Percentiles rank a stretch among this genome's conserved stretches.
Conservation (phyloP, 331 rosid species). For the Quercus tomentella region DNA sequence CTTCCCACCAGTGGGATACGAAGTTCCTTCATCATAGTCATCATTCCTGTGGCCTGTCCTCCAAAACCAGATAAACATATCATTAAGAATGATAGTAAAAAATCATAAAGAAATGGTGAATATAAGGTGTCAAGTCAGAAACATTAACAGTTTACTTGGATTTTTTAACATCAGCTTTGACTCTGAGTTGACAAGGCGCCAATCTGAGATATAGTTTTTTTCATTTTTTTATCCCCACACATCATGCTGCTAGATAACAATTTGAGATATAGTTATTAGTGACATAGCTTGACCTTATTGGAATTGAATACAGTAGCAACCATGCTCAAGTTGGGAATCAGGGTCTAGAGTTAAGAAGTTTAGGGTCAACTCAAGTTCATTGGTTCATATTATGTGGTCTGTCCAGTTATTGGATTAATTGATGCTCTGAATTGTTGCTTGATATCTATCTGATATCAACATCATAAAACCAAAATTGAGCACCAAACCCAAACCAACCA, state of each 20-base stretch:
- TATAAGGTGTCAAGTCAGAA: background rate
- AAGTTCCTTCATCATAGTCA: conserved; percentile 83
- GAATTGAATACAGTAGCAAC: background rate
- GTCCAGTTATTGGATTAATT: background rate
- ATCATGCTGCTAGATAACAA: background rate
- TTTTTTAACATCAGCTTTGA: background rate
- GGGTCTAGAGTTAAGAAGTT: background rate
- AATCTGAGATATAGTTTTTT: background rate
- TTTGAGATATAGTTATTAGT: background rate
- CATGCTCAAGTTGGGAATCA: background rate
- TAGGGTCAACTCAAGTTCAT: background rate
- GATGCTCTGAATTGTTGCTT: background rate
- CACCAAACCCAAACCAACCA: background rate
- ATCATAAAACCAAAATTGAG: background rate
- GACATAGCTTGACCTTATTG: background rate
- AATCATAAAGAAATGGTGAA: background rate
- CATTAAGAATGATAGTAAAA: background rate
- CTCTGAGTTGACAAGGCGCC: background rate
- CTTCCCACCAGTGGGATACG: conserved; percentile 71
- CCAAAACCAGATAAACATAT: conserved; percentile 17
- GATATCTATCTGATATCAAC: background rate
- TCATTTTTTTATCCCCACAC: background rate
- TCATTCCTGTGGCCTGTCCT: conserved; percentile 88
- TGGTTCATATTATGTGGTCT: background rate
- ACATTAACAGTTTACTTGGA: background rate